Percentiles rank a stretch among this genome's conserved stretches.
Evolutionary conservation across 164 flowering plant species (phyloP).

Genomic region (Kingdonia uniflora): DNA sequence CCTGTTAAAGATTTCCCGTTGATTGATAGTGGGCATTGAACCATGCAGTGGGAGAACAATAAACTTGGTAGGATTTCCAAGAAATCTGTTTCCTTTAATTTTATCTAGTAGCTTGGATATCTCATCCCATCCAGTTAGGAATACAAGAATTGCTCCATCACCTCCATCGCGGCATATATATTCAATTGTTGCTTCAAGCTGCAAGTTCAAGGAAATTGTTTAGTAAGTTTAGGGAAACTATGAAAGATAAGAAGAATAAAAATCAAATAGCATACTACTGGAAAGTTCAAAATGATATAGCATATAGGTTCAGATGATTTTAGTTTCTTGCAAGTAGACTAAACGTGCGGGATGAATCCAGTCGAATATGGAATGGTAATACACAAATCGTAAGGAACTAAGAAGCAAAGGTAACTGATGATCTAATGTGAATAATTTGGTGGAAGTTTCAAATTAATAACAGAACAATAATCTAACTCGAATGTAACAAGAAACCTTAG

Average conservation of each 20-base stretch:
- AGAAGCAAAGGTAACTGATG: no score
- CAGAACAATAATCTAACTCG: no score
- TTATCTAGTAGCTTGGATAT: slow-evolving; percentile 79
- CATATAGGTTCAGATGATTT: not conserved
- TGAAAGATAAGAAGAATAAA: no score
- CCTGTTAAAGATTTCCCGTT: slow-evolving; percentile 87
- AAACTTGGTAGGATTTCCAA: slow-evolving; percentile 65
- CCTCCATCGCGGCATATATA: slow-evolving; percentile 71
- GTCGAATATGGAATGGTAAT: no score
- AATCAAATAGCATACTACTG: no score
- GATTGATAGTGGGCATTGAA: slow-evolving; percentile 89
- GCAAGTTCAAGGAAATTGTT: slow-evolving; percentile 1
- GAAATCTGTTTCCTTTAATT: slow-evolving; percentile 47
- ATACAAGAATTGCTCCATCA: slow-evolving; percentile 87
- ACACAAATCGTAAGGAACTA: no score
- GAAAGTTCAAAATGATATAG: not conserved
- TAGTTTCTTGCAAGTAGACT: no score
- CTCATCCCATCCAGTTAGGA: slow-evolving; percentile 98
- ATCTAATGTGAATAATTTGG: no score
- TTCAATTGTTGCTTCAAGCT: slow-evolving; percentile 89
- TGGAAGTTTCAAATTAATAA: no score
- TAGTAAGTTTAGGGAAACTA: not conserved
- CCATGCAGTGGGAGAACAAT: slow-evolving; percentile 83
- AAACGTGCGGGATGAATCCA: no score
- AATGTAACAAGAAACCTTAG: no score